These are phyloP conservation scores for Aegilops tauschii DNA, from an alignment of 176 grass and related monocot genomes.

Conservation along the genomic window DNA sequence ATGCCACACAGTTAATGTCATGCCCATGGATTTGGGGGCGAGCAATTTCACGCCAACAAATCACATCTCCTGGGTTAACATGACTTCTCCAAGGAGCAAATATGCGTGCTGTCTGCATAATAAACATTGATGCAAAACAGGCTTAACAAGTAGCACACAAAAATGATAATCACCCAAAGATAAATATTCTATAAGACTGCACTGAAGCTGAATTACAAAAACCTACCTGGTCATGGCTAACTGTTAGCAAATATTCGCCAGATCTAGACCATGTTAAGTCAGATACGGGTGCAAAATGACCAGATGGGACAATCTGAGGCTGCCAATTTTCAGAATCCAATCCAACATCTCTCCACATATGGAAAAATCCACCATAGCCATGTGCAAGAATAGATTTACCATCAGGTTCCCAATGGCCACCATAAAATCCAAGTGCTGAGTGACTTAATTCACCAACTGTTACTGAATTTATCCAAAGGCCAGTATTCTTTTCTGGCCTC, in stretches of 20 bases:
- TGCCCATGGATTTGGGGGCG: constrained; percentile 88
- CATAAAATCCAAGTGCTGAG: constrained; percentile 89
- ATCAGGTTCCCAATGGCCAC: constrained; percentile 81
- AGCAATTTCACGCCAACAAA: constrained; percentile 77
- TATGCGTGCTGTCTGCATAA: constrained; percentile 74
- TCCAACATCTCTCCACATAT: constrained; percentile 91
- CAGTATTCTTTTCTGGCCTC: constrained; percentile 82
- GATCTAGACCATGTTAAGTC: constrained; percentile 78
- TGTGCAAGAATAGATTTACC: constrained; percentile 86
- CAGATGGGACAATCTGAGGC: constrained; percentile 75
- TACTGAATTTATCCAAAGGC: constrained; percentile 92
- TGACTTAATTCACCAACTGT: constrained; percentile 91
- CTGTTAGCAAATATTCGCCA: constrained; percentile 85
- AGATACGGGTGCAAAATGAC: constrained; percentile 91
- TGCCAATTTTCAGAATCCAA: constrained; percentile 84
- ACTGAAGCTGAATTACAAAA: constrained; percentile 23
- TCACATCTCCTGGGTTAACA: constrained; percentile 41
- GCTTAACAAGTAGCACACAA: constrained; percentile 24
- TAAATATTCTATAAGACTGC: not conserved
- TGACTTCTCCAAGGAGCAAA: constrained; percentile 86
- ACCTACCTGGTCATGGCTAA: constrained; percentile 95
- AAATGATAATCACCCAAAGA: not conserved
- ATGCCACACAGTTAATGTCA: constrained; percentile 85
- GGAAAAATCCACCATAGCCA: constrained; percentile 91
- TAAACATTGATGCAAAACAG: constrained; percentile 21